Evolutionary conservation across 2,329 filamentous ascomycete genomes (phyloP).

Genomic region (Fusarium domesticum): DNA sequence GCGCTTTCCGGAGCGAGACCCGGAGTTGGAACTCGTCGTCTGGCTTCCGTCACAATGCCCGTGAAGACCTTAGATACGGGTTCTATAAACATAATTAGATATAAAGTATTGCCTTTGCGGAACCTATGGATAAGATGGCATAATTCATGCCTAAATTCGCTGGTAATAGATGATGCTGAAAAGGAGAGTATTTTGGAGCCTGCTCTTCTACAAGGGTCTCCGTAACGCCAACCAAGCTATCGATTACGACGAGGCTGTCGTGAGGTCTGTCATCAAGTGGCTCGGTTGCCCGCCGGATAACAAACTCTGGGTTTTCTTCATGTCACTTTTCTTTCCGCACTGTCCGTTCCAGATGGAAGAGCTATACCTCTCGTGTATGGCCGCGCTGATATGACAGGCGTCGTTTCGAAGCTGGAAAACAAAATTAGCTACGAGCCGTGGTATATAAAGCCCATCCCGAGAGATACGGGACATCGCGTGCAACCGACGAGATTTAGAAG

Average conservation of each 20-base stretch:
- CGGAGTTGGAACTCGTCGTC: background rate
- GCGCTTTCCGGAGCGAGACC: background rate
- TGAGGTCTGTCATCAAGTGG: conserved; percentile 42
- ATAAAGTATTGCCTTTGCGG: background rate
- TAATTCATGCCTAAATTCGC: conserved; percentile 34
- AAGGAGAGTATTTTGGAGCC: conserved; percentile 38
- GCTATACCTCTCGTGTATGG: conserved; percentile 48
- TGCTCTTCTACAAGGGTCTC: conserved; percentile 42
- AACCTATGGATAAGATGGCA: background rate
- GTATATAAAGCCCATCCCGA: conserved; percentile 40
- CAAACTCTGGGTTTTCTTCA: conserved; percentile 42
- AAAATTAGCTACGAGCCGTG: conserved; percentile 43
- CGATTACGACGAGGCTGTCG: conserved; percentile 45
- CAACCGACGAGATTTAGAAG: conserved; percentile 41
- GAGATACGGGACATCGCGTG: conserved; percentile 38
- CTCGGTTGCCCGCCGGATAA: conserved; percentile 40
- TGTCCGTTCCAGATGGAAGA: conserved; percentile 48
- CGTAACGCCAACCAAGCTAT: conserved; percentile 36
- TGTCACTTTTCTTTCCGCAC: conserved; percentile 44
- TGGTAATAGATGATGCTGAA: conserved; percentile 13
- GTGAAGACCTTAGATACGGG: too few species aligned
- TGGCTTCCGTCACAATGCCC: background rate
- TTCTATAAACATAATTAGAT: too few species aligned
- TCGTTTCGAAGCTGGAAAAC: conserved; percentile 6
- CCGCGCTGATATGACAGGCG: conserved; percentile 26